These are phyloP conservation scores for Cladosporium sp. DNA, from an alignment of 2,329 filamentous ascomycete genomes.

Conservation along the genomic window DNA sequence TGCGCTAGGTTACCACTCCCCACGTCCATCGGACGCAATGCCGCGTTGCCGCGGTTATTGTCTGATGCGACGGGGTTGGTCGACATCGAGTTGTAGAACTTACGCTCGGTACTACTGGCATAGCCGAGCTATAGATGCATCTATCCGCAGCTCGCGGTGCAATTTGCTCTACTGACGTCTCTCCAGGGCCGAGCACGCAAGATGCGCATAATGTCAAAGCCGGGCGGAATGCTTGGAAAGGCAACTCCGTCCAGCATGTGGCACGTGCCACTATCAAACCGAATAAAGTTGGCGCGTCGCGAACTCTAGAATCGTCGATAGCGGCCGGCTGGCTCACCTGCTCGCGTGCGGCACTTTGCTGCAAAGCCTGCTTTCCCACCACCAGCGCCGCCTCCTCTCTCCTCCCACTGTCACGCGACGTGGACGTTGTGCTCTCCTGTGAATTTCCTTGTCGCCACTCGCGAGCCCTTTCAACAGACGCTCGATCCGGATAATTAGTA, in stretches of 20 bases:
- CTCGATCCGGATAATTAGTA: neutral
- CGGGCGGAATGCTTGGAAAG: neutral
- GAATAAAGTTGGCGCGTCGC: neutral
- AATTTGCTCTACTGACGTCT: too few species aligned
- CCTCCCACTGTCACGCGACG: conserved; percentile 3
- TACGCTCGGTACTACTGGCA: too few species aligned
- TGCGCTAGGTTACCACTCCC: neutral
- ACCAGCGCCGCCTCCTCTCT: neutral
- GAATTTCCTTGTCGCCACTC: conserved; percentile 3
- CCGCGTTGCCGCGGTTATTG: neutral
- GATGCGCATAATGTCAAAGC: too few species aligned
- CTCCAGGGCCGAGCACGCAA: too few species aligned
- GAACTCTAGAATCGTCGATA: conserved; percentile 7
- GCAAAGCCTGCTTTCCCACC: conserved; percentile 4
- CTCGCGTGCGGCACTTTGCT: neutral
- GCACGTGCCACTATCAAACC: conserved; percentile 7
- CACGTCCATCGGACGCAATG: neutral
- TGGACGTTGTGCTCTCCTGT: neutral
- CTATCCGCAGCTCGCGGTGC: too few species aligned
- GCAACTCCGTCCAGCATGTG: conserved; percentile 6
- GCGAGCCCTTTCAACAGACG: conserved; percentile 4
- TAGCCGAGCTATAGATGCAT: too few species aligned
- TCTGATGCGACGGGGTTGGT: too few species aligned
- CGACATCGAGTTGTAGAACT: too few species aligned
- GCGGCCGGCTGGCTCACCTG: neutral